Percentiles rank a stretch among this genome's conserved stretches.
phyloP scores from a whole-genome alignment of 2,329 filamentous ascomycete genomes.

The Arachnomyces sp. region DNA sequence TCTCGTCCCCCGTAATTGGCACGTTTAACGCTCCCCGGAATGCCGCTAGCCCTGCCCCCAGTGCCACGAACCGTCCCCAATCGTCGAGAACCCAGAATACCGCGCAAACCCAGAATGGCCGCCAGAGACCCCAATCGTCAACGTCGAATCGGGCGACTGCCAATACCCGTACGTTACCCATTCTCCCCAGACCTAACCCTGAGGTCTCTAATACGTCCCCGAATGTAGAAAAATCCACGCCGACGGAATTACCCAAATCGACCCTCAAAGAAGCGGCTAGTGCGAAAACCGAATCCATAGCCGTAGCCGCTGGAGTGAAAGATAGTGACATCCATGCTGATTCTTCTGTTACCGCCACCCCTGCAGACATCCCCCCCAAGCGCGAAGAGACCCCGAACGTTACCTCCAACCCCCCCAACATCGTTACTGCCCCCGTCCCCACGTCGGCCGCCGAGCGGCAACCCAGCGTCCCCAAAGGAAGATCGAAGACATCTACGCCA shows the following conservation, averaged over 20 bases:
- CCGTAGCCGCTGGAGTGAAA: constrained; percentile 17
- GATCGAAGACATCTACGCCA: constrained; percentile 35
- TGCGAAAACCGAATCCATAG: constrained; percentile 24
- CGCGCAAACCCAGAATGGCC: constrained; percentile 48
- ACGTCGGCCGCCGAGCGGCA: constrained; percentile 7
- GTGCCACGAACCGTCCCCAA: constrained; percentile 50
- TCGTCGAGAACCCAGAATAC: constrained; percentile 68
- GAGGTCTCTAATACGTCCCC: constrained; percentile 18
- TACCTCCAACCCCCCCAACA: constrained; percentile 3
- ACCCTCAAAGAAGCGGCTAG: constrained; percentile 46
- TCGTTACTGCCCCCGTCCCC: neutral
- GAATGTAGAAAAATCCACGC: constrained; percentile 24
- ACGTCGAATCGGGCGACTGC: constrained; percentile 48
- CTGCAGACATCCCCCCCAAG: constrained; percentile 19
- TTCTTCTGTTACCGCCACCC: constrained; percentile 5
- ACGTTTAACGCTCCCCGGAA: constrained; percentile 54
- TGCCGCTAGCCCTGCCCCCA: constrained; percentile 53
- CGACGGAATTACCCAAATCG: constrained; percentile 36
- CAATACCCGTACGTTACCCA: constrained; percentile 41
- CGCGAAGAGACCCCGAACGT: constrained; percentile 26
- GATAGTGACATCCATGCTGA: constrained; percentile 17
- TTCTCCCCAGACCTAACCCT: constrained; percentile 22
- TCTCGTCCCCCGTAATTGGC: constrained; percentile 66
- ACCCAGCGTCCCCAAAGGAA: constrained; percentile 19
- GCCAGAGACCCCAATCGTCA: constrained; percentile 52